phyloP scores from a whole-genome alignment of 2,329 filamentous ascomycete genomes.

The Helotiales sp. region DNA sequence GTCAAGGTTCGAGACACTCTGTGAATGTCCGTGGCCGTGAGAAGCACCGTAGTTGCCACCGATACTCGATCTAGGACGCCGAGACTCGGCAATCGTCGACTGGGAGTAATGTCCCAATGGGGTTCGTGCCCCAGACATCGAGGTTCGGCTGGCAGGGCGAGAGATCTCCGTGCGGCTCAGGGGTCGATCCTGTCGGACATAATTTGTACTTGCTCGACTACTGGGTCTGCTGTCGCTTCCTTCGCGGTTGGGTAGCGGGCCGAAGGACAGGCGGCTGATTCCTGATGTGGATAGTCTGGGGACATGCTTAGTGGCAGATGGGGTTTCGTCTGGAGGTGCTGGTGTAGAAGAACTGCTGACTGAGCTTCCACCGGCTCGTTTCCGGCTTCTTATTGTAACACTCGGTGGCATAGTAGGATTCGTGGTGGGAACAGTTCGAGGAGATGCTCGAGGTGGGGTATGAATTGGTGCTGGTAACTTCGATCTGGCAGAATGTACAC shows the following conservation, averaged over 20 bases:
- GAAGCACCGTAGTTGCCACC: slow-evolving; percentile 31
- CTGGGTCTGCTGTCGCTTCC: slow-evolving; percentile 29
- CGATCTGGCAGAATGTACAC: slow-evolving; percentile 87
- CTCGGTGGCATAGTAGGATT: slow-evolving; percentile 52
- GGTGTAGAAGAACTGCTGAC: slow-evolving; percentile 28
- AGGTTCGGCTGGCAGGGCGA: slow-evolving; percentile 34
- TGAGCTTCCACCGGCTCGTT: slow-evolving; percentile 59
- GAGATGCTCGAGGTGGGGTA: slow-evolving; percentile 80
- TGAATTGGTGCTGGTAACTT: slow-evolving; percentile 81
- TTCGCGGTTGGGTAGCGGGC: slow-evolving; percentile 56
- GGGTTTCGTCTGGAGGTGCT: slow-evolving; percentile 31
- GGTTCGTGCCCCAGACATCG: slow-evolving; percentile 34
- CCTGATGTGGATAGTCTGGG: slow-evolving; percentile 62
- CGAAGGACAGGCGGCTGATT: slow-evolving; percentile 63
- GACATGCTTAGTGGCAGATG: slow-evolving; percentile 49
- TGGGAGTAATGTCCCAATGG: slow-evolving; percentile 37
- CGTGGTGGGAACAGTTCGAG: slow-evolving; percentile 50
- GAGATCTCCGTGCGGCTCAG: slow-evolving; percentile 31
- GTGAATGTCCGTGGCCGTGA: slow-evolving; percentile 35
- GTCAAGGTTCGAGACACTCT: slow-evolving; percentile 35
- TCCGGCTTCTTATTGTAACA: slow-evolving; percentile 67
- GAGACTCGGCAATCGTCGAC: slow-evolving; percentile 31
- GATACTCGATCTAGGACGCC: slow-evolving; percentile 34
- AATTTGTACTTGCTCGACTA: slow-evolving; percentile 34
- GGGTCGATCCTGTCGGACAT: slow-evolving; percentile 32